These are phyloP conservation scores for Rubroboletus satanas DNA, from an alignment of 768 basidiomycete species.

Conservation along the genomic window DNA sequence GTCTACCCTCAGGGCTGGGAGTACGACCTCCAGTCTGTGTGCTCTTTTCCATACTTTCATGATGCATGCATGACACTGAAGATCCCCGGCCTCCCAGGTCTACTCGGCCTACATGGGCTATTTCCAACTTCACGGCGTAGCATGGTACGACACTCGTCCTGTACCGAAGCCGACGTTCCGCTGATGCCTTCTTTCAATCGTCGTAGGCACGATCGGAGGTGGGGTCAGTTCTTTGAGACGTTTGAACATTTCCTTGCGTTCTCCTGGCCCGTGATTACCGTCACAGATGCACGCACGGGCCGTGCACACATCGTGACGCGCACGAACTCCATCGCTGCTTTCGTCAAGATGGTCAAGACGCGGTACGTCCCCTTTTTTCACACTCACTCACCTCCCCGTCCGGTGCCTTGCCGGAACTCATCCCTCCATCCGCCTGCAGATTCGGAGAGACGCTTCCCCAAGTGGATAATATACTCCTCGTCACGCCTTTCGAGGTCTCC, in stretches of 20 bases:
- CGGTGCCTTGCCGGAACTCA: neutral
- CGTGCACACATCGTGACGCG: conserved; percentile 79
- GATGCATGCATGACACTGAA: neutral
- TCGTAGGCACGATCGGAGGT: conserved; percentile 71
- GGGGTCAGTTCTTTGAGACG: conserved; percentile 74
- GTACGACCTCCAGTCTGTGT: conserved; percentile 73
- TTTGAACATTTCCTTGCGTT: conserved; percentile 79
- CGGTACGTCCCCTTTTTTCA: conserved; percentile 40
- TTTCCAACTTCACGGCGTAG: conserved; percentile 65
- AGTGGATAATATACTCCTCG: conserved; percentile 66
- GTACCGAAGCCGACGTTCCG: neutral
- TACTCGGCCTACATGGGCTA: conserved; percentile 79
- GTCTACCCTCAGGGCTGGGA: conserved; percentile 79
- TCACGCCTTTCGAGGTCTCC: conserved; percentile 65
- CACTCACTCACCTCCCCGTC: neutral
- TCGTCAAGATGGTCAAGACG: conserved; percentile 83
- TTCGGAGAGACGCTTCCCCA: conserved; percentile 74
- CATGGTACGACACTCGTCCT: conserved; percentile 45
- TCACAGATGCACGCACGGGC: conserved; percentile 70
- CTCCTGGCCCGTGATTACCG: conserved; percentile 78
- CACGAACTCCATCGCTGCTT: conserved; percentile 63
- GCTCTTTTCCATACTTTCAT: conserved; percentile 22
- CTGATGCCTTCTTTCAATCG: neutral
- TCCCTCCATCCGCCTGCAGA: conserved; percentile 24
- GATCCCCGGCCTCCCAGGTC: conserved; percentile 31